Evolutionary conservation across 305 asterid species (phyloP).

Genomic region (Rubia balearica): DNA sequence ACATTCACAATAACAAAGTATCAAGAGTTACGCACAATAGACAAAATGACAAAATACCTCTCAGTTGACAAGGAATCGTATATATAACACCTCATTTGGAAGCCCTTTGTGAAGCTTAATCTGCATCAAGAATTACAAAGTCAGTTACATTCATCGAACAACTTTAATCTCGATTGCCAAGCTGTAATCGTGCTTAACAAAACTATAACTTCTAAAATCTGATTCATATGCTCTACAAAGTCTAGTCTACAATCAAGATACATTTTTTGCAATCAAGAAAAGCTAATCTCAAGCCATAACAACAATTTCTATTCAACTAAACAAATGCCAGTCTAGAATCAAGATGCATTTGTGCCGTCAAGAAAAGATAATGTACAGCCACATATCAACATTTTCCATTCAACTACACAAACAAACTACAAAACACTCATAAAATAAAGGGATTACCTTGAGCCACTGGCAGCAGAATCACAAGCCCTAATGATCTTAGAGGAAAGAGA

Average conservation of each 20-base stretch:
- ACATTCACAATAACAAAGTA: not conserved
- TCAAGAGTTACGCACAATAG: not conserved
- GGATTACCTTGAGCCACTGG: conserved; percentile 47
- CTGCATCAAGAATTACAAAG: conserved; percentile 22
- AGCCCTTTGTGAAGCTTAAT: conserved; percentile 57
- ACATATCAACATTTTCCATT: not conserved
- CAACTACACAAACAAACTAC: not conserved
- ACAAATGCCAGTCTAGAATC: too few relatives aligned
- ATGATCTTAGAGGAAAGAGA: conserved; percentile 49
- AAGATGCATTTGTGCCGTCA: too few relatives aligned
- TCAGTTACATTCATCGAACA: conserved; percentile 6
- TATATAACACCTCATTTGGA: conserved; percentile 48
- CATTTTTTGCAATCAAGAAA: not conserved
- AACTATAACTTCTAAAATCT: not conserved
- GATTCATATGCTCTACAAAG: not conserved
- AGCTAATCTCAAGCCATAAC: not conserved
- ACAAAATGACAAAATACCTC: not conserved
- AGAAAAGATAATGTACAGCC: not conserved
- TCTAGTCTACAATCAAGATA: not conserved
- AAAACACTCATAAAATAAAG: not conserved
- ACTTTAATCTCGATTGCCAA: not conserved
- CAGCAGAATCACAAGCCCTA: conserved; percentile 53
- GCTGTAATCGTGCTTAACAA: not conserved
- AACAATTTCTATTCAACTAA: not conserved
- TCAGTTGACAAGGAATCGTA: not conserved